Evolutionary conservation across 805 yeast genomes (phyloP).

Genomic region (Nakazawaea ernobii): DNA sequence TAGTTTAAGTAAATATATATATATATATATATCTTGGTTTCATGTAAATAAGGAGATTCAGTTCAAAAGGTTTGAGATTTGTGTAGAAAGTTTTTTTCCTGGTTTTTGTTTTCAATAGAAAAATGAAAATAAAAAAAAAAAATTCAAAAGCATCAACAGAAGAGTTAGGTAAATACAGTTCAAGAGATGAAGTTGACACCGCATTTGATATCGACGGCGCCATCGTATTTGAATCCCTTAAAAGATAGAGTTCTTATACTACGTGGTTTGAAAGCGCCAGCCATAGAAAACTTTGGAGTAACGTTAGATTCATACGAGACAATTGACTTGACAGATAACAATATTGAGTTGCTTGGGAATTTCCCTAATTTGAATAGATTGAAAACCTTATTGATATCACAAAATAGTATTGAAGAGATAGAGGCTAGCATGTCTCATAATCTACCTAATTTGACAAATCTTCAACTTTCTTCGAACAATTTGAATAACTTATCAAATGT

Average conservation of each 20-base stretch:
- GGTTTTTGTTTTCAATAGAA: no score
- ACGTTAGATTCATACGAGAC: constrained; percentile 40
- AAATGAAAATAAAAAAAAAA: not conserved
- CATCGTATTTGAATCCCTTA: constrained; percentile 43
- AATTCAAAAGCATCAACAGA: not conserved
- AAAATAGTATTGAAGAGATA: constrained; percentile 49
- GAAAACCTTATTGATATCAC: constrained; percentile 52
- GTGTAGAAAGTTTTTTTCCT: no score
- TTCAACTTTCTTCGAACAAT: constrained; percentile 49
- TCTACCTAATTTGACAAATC: constrained; percentile 42
- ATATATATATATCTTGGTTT: no score
- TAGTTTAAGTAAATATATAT: no score
- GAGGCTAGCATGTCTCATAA: constrained; percentile 27
- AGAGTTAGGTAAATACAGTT: no score
- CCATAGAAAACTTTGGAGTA: constrained; percentile 37
- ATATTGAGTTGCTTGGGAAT: constrained; percentile 46
- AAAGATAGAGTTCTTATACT: constrained; percentile 35
- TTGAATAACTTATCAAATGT: constrained; percentile 34
- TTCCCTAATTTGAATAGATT: constrained; percentile 39
- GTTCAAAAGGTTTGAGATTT: no score
- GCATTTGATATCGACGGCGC: constrained; percentile 41
- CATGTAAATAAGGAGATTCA: no score
- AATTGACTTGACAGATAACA: constrained; percentile 75
- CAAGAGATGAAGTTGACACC: constrained; percentile 50
- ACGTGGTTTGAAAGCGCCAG: constrained; percentile 33